Percentiles rank a stretch among this genome's conserved stretches.
These are phyloP conservation scores for Globisporangium polare DNA, from an alignment of 352 stramenopile genomes.

Conservation along the genomic window DNA sequence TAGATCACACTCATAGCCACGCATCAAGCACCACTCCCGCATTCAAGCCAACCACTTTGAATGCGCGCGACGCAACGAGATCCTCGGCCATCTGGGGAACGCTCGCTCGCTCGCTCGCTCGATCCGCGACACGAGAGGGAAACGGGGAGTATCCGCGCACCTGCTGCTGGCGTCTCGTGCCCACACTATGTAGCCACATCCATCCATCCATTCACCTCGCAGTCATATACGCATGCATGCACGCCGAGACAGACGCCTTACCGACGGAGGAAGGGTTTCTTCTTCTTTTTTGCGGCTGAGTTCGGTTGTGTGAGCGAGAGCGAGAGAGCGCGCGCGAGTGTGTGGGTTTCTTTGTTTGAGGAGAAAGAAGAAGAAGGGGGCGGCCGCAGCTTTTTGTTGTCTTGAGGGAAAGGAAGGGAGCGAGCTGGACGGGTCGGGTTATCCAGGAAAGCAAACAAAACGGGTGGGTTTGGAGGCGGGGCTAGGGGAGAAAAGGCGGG, in stretches of 20 bases:
- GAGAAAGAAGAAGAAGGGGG: conserved; percentile 16
- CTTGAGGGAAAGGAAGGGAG: conserved; percentile 6
- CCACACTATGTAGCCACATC: not conserved
- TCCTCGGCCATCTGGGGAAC: not conserved
- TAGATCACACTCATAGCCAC: not conserved
- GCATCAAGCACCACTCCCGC: not conserved
- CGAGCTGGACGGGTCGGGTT: not conserved
- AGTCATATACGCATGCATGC: not conserved
- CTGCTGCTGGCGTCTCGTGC: not conserved
- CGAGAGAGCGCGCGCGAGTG: not conserved
- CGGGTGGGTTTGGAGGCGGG: not conserved
- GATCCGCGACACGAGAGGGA: not conserved
- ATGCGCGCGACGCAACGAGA: conserved; percentile 1
- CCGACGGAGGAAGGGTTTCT: conserved; percentile 4
- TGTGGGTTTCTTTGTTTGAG: conserved; percentile 7
- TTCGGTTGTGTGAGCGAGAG: conserved; percentile 13
- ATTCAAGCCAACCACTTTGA: no score
- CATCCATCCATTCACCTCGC: not conserved
- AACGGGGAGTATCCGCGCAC: not conserved
- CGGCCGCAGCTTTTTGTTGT: conserved; percentile 10
- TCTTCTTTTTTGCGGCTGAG: conserved; percentile 15
- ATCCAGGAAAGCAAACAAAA: conserved; percentile 5
- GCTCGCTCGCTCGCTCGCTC: no score
- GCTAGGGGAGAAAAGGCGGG: conserved; percentile 1
- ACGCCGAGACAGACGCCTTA: not conserved